These are phyloP conservation scores for Tilletiopsis washingtonensis DNA, from an alignment of 1,284 basidiomycete genomes.

Conservation along the genomic window DNA sequence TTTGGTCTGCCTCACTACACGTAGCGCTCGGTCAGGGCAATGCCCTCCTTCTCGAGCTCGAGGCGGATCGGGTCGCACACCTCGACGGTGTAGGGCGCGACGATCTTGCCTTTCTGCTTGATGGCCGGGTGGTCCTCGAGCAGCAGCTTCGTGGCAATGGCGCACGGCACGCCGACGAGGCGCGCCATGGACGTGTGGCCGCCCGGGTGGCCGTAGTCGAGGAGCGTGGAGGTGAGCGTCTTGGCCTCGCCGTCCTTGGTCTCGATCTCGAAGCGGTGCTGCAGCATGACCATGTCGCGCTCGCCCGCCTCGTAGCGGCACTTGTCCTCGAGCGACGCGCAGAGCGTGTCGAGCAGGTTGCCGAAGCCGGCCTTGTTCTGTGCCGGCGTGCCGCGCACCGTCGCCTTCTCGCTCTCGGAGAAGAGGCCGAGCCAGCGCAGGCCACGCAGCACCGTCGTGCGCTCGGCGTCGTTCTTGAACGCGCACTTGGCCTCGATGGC, in stretches of 20 bases:
- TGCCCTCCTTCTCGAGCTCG: constrained; percentile 45
- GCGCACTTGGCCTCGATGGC: constrained; percentile 28
- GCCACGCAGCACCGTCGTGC: constrained; percentile 30
- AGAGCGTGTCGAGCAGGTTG: constrained; percentile 89
- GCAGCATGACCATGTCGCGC: constrained; percentile 91
- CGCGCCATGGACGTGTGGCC: constrained; percentile 92
- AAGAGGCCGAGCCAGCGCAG: constrained; percentile 91
- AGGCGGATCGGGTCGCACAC: constrained; percentile 42
- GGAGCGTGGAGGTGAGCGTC: constrained; percentile 82
- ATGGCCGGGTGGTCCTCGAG: constrained; percentile 60
- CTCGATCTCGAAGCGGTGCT: constrained; percentile 62
- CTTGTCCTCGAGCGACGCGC: constrained; percentile 77
- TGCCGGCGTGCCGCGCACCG: constrained; percentile 45
- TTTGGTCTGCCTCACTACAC: too few species aligned
- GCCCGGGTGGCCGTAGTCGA: constrained; percentile 70
- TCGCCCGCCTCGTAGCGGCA: constrained; percentile 88
- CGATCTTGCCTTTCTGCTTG: constrained; percentile 64
- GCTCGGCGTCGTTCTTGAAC: constrained; percentile 32
- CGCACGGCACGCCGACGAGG: constrained; percentile 87
- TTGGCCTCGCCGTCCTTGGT: constrained; percentile 57
- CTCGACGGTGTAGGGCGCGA: constrained; percentile 78
- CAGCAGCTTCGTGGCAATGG: constrained; percentile 68
- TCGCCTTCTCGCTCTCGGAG: constrained; percentile 54
- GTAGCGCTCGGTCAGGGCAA: constrained; percentile 43
- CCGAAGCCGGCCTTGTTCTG: constrained; percentile 59